Conservation (phyloP, 305 asterid species). For the Fraxinus nigra region DNA sequence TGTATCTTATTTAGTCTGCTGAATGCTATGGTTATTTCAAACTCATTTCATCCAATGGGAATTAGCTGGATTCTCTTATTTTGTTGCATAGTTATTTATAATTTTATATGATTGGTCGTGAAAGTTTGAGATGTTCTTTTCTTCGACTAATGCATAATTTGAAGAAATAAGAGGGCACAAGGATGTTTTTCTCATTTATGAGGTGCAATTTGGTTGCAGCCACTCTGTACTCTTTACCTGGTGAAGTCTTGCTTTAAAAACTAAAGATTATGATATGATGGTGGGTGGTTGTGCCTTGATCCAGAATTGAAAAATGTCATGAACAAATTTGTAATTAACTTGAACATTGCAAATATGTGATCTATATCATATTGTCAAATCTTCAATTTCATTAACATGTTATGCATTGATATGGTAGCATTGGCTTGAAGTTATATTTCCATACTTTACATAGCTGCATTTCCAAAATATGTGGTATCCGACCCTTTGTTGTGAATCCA, state of each 20-base stretch:
- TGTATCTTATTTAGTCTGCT: slow-evolving; percentile 1
- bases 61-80: slow-evolving; percentile 9
- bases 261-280: neutral
- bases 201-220: neutral
- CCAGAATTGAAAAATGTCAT: neutral
- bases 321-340: neutral
- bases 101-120: neutral
- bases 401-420: neutral
- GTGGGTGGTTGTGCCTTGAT: neutral
- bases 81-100: slow-evolving; percentile 3
- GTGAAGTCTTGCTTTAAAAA: slow-evolving; percentile 2
- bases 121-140: neutral
- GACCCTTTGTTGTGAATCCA: neutral
- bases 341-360: neutral
- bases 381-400: neutral
- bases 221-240: neutral
- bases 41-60: neutral
- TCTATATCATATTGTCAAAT: neutral
- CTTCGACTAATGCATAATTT: neutral
- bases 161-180: neutral
- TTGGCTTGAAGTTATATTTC: neutral
- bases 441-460: neutral
- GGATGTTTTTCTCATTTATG: neutral
- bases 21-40: neutral
- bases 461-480: neutral